Base-by-base conservation (phyloP, 768 basidiomycete species). In the Asterophora parasitica region DNA sequence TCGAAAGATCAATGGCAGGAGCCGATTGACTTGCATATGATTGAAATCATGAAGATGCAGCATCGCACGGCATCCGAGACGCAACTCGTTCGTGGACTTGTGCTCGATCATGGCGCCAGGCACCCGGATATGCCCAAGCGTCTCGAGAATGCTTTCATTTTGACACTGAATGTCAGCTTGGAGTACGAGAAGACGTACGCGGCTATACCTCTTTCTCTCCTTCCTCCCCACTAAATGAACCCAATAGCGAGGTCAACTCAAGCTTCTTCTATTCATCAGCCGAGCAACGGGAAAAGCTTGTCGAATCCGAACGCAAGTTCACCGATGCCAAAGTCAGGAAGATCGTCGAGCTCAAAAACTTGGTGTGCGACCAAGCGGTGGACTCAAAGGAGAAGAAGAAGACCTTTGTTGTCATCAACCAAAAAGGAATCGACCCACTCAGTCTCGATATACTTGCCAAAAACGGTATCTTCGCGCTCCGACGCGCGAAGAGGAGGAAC, bases 21-120 rank as follows among this genome's bases (percentile, higher is more conserved):
- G 57, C 92, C 94, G 42, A 94, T 98, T 62, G 96, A 99, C 73
- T 75, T 99, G 48, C 95, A 98, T 71, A 99, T 99, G 96, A 74
- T 99, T 43, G 96, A 99, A 71, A 85, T 98, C 53, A 98, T 98
- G 96, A 98, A 98, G 74, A 99, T 99, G 96, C 95, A 96, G 67
- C 96, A 99, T 71, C 88, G 94, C 59, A 94, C 88, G 35, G 92
- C 96, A 53, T 92, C 92, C 17, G 96, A 99, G 67, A 99, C 96
- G 26, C 89, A 96, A 64, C 82, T 99, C 32, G 75, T 99, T 59
- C 87, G 90, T 58, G 96, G 96, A 30, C 77, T 99, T 49, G 96
- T 99, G 37, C 77, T 99, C 58, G 96, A 99, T 70, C 95, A 98
- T 63, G 95, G 96, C 56, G 91, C 90, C 47, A 75, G 96, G 55